A percentile compares a stretch with the other conserved stretches of the same genome.
Evolutionary conservation across 108 stramenopile genomes (phyloP).

Genomic region (Ochromonas danica): DNA sequence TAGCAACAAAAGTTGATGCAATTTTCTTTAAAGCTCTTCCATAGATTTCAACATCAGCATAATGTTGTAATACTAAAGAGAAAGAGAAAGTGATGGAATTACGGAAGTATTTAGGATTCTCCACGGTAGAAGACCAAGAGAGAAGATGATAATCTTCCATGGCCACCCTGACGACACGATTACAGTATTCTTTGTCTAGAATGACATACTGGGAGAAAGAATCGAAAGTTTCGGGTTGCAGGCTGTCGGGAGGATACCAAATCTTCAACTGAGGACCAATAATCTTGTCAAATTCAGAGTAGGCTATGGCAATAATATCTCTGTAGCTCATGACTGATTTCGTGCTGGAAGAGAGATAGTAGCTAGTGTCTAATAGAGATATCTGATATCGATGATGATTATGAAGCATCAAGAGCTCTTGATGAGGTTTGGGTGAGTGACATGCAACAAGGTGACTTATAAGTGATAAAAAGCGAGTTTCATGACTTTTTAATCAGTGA

Average conservation of each 20-base stretch:
- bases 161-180: neutral
- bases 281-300: neutral
- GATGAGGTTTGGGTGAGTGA: too few relatives aligned
- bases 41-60: neutral
- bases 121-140: neutral
- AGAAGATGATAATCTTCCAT: neutral
- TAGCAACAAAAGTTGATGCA: neutral
- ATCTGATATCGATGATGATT: too few relatives aligned
- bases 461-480: too few relatives aligned
- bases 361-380: too few relatives aligned
- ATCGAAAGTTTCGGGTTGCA: neutral
- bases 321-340: too few relatives aligned
- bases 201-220: neutral
- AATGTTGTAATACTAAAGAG: neutral
- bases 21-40: slow-evolving; percentile 9
- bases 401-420: too few relatives aligned
- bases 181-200: neutral
- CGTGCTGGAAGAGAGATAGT: too few relatives aligned
- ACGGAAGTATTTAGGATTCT: slow-evolving; percentile 2
- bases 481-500: too few relatives aligned
- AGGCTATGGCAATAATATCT: neutral
- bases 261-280: neutral
- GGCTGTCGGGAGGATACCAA: neutral
- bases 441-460: too few relatives aligned
- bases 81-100: slow-evolving; percentile 3